These are phyloP conservation scores for Parasitella parasitica DNA, from an alignment of 371 early-diverging fungal genomes.

Conservation along the genomic window DNA sequence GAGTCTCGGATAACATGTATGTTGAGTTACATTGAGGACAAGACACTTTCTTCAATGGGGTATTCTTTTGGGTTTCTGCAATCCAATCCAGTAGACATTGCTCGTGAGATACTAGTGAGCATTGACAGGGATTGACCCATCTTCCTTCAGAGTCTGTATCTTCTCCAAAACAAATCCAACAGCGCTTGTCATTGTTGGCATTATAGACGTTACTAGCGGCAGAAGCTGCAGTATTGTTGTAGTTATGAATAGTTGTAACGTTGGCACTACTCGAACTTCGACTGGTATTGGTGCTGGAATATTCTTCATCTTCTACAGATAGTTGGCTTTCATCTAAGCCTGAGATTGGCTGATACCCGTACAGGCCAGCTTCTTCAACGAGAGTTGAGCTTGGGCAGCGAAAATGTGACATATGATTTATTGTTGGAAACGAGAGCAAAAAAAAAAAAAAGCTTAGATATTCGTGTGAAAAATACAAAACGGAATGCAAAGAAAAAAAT, in stretches of 20 bases:
- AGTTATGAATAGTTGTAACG: neutral
- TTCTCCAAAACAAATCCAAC: constrained; percentile 65
- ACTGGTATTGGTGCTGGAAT: neutral
- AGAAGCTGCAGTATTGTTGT: neutral
- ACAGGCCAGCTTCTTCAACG: constrained; percentile 28
- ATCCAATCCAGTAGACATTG: constrained; percentile 72
- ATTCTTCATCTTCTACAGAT: constrained; percentile 4
- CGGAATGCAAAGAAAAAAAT: too few relatives aligned
- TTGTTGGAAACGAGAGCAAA: neutral
- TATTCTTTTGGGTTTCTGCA: constrained; percentile 58
- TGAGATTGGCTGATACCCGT: constrained; percentile 20
- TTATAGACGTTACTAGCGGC: neutral
- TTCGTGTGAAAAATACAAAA: constrained; percentile 1
- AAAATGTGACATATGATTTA: constrained; percentile 33
- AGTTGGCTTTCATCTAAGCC: constrained; percentile 8
- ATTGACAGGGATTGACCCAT: constrained; percentile 70
- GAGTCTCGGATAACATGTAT: constrained; percentile 56
- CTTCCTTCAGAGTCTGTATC: constrained; percentile 51
- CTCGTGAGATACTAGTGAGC: constrained; percentile 66
- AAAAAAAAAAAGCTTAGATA: neutral
- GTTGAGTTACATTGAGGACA: constrained; percentile 68
- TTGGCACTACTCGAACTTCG: neutral
- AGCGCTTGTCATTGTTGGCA: constrained; percentile 15
- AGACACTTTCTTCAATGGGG: constrained; percentile 52
- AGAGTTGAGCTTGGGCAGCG: constrained; percentile 28